Conservation (phyloP, 164 flowering plant species). For the Liriodendron chinense region DNA sequence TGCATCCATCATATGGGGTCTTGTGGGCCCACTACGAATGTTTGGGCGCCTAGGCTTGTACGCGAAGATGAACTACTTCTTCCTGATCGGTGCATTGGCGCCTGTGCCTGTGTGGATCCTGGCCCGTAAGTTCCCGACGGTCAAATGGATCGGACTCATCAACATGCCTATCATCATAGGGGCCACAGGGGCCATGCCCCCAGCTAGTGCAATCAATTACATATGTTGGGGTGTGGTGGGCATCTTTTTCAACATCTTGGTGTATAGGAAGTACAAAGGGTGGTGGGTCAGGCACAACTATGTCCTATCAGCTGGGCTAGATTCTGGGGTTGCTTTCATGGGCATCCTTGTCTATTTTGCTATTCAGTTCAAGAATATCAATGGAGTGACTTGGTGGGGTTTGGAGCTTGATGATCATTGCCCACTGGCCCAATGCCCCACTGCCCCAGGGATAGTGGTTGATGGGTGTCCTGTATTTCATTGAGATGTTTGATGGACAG, state of each 20-base stretch:
- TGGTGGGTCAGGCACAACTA: constrained; percentile 27
- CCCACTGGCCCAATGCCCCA: constrained; percentile 57
- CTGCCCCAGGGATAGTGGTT: constrained; percentile 38
- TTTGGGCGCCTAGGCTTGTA: constrained; percentile 36
- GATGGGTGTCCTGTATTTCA: constrained; percentile 18
- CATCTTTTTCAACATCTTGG: constrained; percentile 42
- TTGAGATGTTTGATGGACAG: background rate
- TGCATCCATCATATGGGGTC: constrained; percentile 54
- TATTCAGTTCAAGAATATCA: constrained; percentile 29
- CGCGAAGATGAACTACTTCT: constrained; percentile 33
- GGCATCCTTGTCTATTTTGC: constrained; percentile 37
- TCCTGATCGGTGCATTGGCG: constrained; percentile 41
- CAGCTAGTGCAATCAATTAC: constrained; percentile 52
- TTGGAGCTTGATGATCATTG: constrained; percentile 40
- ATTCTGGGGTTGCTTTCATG: constrained; percentile 69
- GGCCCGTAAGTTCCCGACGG: constrained; percentile 34
- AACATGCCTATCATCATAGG: constrained; percentile 57
- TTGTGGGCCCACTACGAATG: constrained; percentile 45
- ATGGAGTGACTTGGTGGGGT: constrained; percentile 64
- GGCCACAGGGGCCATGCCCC: constrained; percentile 39
- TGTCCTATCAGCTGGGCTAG: constrained; percentile 59
- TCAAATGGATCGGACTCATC: constrained; percentile 54
- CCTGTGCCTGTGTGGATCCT: constrained; percentile 48
- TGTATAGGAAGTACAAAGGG: constrained; percentile 40
- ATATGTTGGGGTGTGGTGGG: constrained; percentile 51